Conservation (phyloP, 2,329 filamentous ascomycete genomes). For the Alternaria burnsii region DNA sequence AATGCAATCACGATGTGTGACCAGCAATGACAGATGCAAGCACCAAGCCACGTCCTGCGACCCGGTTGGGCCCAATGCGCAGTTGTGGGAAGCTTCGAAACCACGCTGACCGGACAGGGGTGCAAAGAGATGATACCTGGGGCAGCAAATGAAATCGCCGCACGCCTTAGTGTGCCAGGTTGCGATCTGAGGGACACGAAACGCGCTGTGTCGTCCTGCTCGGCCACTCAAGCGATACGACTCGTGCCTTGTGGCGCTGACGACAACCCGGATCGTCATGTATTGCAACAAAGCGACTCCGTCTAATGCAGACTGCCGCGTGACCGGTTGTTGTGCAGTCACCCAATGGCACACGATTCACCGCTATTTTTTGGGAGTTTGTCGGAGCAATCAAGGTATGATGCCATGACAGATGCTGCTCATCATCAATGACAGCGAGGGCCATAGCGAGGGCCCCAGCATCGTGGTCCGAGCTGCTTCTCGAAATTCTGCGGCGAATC, state of each 20-base stretch:
- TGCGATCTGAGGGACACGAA: slow-evolving; percentile 32
- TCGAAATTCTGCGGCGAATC: slow-evolving; percentile 37
- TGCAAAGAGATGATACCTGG: slow-evolving; percentile 28
- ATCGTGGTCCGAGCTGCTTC: slow-evolving; percentile 37
- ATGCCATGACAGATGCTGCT: slow-evolving; percentile 28
- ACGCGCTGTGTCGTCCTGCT: slow-evolving; percentile 38
- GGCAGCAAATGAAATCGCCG: slow-evolving; percentile 45
- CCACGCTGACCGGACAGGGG: slow-evolving; percentile 36
- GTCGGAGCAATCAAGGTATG: slow-evolving; percentile 35
- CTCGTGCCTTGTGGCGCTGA: slow-evolving; percentile 70
- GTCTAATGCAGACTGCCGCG: slow-evolving; percentile 27
- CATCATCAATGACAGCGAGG: slow-evolving; percentile 24
- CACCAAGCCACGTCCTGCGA: slow-evolving; percentile 28
- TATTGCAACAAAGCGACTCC: slow-evolving; percentile 30
- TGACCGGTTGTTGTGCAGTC: slow-evolving; percentile 19
- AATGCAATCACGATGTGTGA: slow-evolving; percentile 23
- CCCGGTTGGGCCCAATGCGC: slow-evolving; percentile 34
- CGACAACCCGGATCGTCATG: slow-evolving; percentile 30
- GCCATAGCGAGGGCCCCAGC: slow-evolving; percentile 4
- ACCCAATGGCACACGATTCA: slow-evolving; percentile 26
- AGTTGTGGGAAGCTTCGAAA: slow-evolving; percentile 27
- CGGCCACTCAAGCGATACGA: slow-evolving; percentile 65
- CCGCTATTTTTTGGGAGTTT: slow-evolving; percentile 39
- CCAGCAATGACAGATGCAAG: slow-evolving; percentile 24
- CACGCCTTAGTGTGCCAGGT: slow-evolving; percentile 19